Evolutionary conservation across 2,329 filamentous ascomycete species (phyloP), one percentile per base, ranked within the genome.

Genomic region (Microsporum audouinii): DNA sequence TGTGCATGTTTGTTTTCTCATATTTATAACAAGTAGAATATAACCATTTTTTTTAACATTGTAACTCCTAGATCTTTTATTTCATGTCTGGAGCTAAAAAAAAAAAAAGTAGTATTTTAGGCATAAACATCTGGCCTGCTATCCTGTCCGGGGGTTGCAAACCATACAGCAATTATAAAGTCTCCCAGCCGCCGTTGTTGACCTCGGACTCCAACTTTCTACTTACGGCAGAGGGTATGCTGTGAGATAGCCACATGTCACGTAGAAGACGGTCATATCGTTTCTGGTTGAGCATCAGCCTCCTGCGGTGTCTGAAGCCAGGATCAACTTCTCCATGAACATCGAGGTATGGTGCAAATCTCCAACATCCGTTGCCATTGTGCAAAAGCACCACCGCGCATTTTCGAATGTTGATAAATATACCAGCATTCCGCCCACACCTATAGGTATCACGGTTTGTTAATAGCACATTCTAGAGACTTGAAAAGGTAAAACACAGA

Each of bases 151-250:
- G 8, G 43, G 7, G 1, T 7, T 47, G n/a, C n/a, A 27, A 8
- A 2, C 8, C 47, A 23, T 27, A 10, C 12, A 38, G 33, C 4
- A 38, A 43, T 70, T 68, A 76, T 23, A 76, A 72, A 61, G 72
- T 96, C 77, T 99, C 94, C 94, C 94, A 99, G 0, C 94, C 94
- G 0, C 94, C 94, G 68, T 90, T 96, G 71, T 99, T 99, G 51
- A 96, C 90, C 73, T 99, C 94, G 12, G 89, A 88, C 78, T 99
- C 94, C 66, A 99, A 75, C 74, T 90, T 92, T 66, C 94, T 82
- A 65, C 88, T 89, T 71, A 99, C 96, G 55, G 90, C 85, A 66
- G 88, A 95, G 39, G 91, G 91, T 33, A 99, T 84, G 3, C 88
- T 87, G 68, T 96, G 91, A 57, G 85, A 84, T 63, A 97, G 79